phyloP scores from a whole-genome alignment of 768 basidiomycete genomes.

The Termitomyces sp. region DNA sequence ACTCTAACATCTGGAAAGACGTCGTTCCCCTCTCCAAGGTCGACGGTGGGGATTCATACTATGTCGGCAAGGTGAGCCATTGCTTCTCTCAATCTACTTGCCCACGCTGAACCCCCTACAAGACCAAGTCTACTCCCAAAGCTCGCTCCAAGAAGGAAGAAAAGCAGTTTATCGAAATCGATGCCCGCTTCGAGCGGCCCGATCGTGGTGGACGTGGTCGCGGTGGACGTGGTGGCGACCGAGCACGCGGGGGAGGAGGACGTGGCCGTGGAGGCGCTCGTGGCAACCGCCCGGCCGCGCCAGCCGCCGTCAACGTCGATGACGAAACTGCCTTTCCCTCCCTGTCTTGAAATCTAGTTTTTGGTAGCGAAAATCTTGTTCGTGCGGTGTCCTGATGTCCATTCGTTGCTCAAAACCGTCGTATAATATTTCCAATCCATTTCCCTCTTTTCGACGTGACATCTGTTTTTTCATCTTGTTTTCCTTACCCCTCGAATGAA shows the following conservation, averaged over 20 bases:
- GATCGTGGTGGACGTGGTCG: constrained; percentile 58
- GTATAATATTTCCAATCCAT: constrained; percentile 12
- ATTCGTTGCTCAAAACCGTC: constrained; percentile 14
- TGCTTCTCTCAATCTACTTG: background rate
- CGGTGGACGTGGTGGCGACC: constrained; percentile 39
- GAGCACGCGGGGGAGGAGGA: constrained; percentile 17
- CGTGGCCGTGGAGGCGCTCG: constrained; percentile 39
- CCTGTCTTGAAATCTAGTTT: constrained; percentile 44
- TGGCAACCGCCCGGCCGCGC: constrained; percentile 33
- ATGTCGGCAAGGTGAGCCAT: constrained; percentile 76
- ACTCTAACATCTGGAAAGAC: constrained; percentile 65
- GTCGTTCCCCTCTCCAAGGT: constrained; percentile 63
- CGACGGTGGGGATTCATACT: constrained; percentile 75
- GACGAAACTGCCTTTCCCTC: constrained; percentile 90
- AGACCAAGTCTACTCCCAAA: constrained; percentile 67
- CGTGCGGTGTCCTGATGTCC: constrained; percentile 9
- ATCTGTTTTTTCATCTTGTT: constrained; percentile 16
- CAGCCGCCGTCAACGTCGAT: constrained; percentile 57
- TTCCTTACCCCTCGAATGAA: constrained; percentile 21
- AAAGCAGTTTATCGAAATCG: constrained; percentile 90
- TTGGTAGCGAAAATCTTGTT: constrained; percentile 12
- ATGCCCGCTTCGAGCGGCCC: constrained; percentile 83
- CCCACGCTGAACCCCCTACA: background rate
- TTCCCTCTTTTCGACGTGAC: constrained; percentile 10
- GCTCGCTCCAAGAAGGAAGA: constrained; percentile 76